Evolutionary conservation across 805 yeast genomes (phyloP).

Genomic region (Teunomyces pallodes): DNA sequence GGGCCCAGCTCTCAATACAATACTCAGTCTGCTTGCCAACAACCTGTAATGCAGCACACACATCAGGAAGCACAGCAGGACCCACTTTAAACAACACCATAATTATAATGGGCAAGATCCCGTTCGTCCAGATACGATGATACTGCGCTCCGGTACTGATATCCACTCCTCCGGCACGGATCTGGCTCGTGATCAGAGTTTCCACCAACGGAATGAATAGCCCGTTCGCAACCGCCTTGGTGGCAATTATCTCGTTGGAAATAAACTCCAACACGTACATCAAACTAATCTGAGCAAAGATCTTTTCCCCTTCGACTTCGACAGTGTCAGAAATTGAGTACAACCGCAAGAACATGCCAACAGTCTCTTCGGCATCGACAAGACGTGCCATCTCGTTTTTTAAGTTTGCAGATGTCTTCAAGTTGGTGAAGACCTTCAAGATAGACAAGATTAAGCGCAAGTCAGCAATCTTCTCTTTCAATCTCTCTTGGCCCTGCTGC

Average conservation of each 20-base stretch:
- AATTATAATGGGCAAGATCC: slow-evolving; percentile 67
- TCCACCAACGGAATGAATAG: slow-evolving; percentile 65
- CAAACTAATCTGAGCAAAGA: slow-evolving; percentile 70
- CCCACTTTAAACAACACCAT: slow-evolving; percentile 63
- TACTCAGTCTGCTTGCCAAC: slow-evolving; percentile 65
- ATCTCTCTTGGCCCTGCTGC: slow-evolving; percentile 30
- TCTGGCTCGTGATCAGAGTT: slow-evolving; percentile 64
- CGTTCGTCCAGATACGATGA: slow-evolving; percentile 84
- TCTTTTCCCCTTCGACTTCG: slow-evolving; percentile 58
- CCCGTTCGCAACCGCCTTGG: slow-evolving; percentile 61
- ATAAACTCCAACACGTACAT: slow-evolving; percentile 69
- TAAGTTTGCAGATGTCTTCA: slow-evolving; percentile 48
- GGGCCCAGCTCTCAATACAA: slow-evolving; percentile 68
- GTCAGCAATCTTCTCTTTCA: slow-evolving; percentile 61
- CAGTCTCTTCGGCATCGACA: slow-evolving; percentile 57
- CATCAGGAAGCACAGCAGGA: slow-evolving; percentile 58
- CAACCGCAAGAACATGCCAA: slow-evolving; percentile 58
- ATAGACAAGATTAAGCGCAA: slow-evolving; percentile 59
- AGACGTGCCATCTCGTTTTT: slow-evolving; percentile 49
- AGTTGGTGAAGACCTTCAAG: slow-evolving; percentile 53
- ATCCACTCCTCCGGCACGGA: slow-evolving; percentile 63
- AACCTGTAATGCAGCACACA: slow-evolving; percentile 57
- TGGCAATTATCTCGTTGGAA: slow-evolving; percentile 60
- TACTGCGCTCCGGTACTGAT: slow-evolving; percentile 52
- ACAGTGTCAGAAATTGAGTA: slow-evolving; percentile 67